Base-by-base conservation (phyloP, 352 stramenopile species). In the Phytophthora pini region DNA sequence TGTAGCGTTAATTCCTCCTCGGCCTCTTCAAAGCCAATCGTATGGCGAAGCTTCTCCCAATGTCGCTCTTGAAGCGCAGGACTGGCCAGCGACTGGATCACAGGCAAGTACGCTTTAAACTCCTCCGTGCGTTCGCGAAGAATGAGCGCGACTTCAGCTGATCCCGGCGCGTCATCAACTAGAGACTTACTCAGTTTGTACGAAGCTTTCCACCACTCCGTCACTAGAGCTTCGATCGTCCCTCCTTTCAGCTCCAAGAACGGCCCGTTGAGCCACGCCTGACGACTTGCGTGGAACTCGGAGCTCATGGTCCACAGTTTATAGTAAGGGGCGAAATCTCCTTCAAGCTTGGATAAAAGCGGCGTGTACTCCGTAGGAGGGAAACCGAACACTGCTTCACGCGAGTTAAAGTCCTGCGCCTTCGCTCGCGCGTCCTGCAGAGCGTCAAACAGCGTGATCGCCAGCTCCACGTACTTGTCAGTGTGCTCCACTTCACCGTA, bases 291-390 rank as follows among this genome's bases (percentile, higher is more conserved):
- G 53, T 97, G 87, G 68, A 98, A 98, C 65, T 98, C 94, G 36
- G 83, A 94, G 61, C 94, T 95, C 91, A 98, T 98, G 8, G 92
- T 98, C 94, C 95, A 98, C 4, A 98, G 84, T 60, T 97, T 96
- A 64, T 96, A 98, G 72, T 97, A 98, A 22, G 92, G 93, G 11
- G 82, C 66, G 38, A 98, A 96, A 48, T 97, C 86, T 1, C 63
- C 70, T 64, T 98, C 89, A 13, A 97, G 75, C 49, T 94, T 92
- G 29, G 63, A 62, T 15, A 98, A 61, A 17, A 97, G 77, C 32
- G 69, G 64, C 27, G 85, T 82, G 64, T 98, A 98, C 36, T 98
- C 93, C 0, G 93, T 98, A 12, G 89, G 89, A 7, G 88, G 88
- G 36, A 98, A 98, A 12, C 93, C 94, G 70, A 98, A 98, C 3